Conservation (phyloP, 2,329 filamentous ascomycete genomes). For the Aspergillus terreus region DNA sequence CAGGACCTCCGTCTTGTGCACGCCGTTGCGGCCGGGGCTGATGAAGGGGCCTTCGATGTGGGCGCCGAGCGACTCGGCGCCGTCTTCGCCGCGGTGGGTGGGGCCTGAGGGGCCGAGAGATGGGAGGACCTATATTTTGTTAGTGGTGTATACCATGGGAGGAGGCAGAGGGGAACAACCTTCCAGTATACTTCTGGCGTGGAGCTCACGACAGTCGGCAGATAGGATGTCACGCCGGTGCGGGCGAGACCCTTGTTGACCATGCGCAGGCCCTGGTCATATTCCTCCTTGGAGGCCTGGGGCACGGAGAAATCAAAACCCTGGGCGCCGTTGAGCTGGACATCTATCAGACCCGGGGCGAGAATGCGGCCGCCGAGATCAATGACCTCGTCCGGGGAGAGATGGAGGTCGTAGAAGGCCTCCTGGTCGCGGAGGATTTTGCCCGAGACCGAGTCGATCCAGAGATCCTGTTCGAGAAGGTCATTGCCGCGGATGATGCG, state of each 20-base stretch:
- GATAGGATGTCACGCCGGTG: slow-evolving; percentile 83
- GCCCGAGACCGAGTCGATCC: slow-evolving; percentile 77
- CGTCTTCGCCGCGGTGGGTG: slow-evolving; percentile 58
- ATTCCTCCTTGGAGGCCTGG: slow-evolving; percentile 61
- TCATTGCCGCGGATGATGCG: slow-evolving; percentile 65
- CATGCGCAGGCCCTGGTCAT: slow-evolving; percentile 66
- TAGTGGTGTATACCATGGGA: too few relatives aligned
- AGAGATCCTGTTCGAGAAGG: slow-evolving; percentile 76
- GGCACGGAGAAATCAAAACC: slow-evolving; percentile 88
- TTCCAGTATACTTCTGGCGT: slow-evolving; percentile 76
- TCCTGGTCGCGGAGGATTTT: slow-evolving; percentile 72
- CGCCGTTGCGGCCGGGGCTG: slow-evolving; percentile 76
- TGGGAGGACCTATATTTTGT: slow-evolving; percentile 54
- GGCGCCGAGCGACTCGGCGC: slow-evolving; percentile 82
- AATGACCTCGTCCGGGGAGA: slow-evolving; percentile 66
- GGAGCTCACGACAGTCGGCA: slow-evolving; percentile 76
- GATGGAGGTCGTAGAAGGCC: slow-evolving; percentile 48
- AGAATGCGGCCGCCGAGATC: slow-evolving; percentile 80
- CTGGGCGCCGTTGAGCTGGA: slow-evolving; percentile 87
- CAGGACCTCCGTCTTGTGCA: slow-evolving; percentile 74
- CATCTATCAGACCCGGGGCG: slow-evolving; percentile 82
- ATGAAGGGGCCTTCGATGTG: slow-evolving; percentile 92
- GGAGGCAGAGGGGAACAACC: slow-evolving; percentile 36
- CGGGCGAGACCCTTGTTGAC: slow-evolving; percentile 69
- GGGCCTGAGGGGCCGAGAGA: slow-evolving; percentile 69